A percentile compares a stretch with the other conserved stretches of the same genome.
phyloP scores from a whole-genome alignment of 768 basidiomycete genomes.

The Lactifluus hygrophoroides region DNA sequence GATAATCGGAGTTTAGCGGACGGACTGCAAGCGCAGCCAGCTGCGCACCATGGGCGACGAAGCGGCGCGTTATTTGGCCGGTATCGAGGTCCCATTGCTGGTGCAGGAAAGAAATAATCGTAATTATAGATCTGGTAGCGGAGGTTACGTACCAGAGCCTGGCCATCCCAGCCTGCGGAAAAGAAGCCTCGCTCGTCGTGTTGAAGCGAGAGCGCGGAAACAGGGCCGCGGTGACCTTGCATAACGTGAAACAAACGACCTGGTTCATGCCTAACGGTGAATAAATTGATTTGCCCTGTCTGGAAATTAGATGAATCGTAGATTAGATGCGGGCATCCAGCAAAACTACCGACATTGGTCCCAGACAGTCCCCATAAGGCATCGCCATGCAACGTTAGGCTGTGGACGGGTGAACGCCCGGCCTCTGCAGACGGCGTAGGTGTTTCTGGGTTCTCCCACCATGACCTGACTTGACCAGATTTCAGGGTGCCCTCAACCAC shows the following conservation, averaged over 20 bases:
- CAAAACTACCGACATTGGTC: constrained; percentile 48
- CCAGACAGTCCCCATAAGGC: constrained; percentile 90
- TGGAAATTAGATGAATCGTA: constrained; percentile 26
- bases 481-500: constrained; percentile 91
- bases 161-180: constrained; percentile 93
- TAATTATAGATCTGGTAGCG: background rate
- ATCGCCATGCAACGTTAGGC: constrained; percentile 85
- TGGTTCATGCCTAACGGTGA: constrained; percentile 87
- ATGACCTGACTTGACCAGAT: constrained; percentile 73
- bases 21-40: constrained; percentile 73
- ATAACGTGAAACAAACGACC: constrained; percentile 68
- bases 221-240: constrained; percentile 67
- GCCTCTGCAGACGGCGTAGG: constrained; percentile 5
- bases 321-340: constrained; percentile 25
- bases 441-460: constrained; percentile 75
- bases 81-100: constrained; percentile 99
- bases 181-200: constrained; percentile 80
- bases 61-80: constrained; percentile 68
- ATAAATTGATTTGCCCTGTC: constrained; percentile 89
- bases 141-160: constrained; percentile 57
- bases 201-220: constrained; percentile 77
- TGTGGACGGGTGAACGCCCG: constrained; percentile 67
- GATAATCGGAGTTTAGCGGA: constrained; percentile 39
- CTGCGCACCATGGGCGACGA: constrained; percentile 76
- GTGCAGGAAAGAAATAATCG: constrained; percentile 5